Evolutionary conservation across 1,139 yeast genomes (phyloP).

Genomic region (Taphrina sp.): DNA sequence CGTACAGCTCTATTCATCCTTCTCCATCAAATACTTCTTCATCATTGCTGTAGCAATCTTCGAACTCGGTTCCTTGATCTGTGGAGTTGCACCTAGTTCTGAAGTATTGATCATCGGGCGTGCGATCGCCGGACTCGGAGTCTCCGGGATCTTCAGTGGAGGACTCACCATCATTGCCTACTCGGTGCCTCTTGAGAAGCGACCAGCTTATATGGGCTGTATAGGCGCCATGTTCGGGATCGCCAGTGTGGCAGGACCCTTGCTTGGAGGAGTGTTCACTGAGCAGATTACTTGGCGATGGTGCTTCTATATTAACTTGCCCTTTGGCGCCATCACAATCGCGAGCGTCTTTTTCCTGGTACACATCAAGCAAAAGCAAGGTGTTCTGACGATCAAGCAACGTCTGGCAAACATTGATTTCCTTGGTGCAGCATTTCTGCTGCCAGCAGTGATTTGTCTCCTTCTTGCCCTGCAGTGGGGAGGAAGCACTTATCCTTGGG

Average conservation of each 20-base stretch:
- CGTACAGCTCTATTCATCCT: conserved; percentile 57
- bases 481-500: conserved; percentile 51
- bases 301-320: conserved; percentile 72
- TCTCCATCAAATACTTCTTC: conserved; percentile 58
- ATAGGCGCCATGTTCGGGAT: conserved; percentile 3
- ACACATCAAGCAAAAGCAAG: conserved; percentile 55
- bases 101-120: conserved; percentile 66
- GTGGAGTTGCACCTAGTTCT: conserved; percentile 59
- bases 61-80: conserved; percentile 48
- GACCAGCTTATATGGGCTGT: conserved; percentile 54
- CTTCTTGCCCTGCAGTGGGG: conserved; percentile 58
- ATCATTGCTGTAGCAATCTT: conserved; percentile 55
- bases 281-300: conserved; percentile 70
- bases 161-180: conserved; percentile 61
- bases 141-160: conserved; percentile 65
- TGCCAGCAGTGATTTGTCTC: conserved; percentile 50
- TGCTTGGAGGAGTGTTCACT: conserved; percentile 67
- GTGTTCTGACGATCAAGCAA: conserved; percentile 44
- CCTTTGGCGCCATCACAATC: conserved; percentile 61
- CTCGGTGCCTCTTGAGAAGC: conserved; percentile 57
- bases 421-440: conserved; percentile 50
- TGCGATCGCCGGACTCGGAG: conserved; percentile 70
- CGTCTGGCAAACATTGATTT: conserved; percentile 50
- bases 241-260: conserved; percentile 44
- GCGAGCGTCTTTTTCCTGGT: conserved; percentile 53